Evolutionary conservation across 2,329 filamentous ascomycete genomes (phyloP), one percentile per base, ranked within the genome.

Genomic region (Tympanopsis confertula): DNA sequence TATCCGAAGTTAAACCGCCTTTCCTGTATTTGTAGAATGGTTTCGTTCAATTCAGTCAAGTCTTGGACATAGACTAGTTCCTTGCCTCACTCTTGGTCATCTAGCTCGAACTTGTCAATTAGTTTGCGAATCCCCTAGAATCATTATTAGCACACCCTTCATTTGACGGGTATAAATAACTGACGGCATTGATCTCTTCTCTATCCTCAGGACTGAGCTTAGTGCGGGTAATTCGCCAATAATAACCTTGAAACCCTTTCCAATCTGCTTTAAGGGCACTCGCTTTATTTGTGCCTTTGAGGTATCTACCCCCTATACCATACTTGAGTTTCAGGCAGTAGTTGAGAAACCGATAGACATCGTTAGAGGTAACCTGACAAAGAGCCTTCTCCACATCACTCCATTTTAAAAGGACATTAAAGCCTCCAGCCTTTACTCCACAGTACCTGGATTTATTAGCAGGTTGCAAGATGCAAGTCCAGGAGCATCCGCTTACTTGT

Each of bases 221-320:
- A n/a, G n/a, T 20, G 20, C 39, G 43, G 12, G 38, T 47, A 24
- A 44, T 35, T 33, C 36, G 32, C 5, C 35, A 38, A 20, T 51
- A 51, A 36, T 50, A 48, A 19, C 38, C 20, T 37, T 35, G 38
- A 19, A 51, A 47, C 38, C 45, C 44, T 35, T 50, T 50, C 43
- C 35, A 51, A 39, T 51, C 40, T 13, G 24, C 39, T 24, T 48
- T 13, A 15, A 51, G 38, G 7, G 43, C 10, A 20, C 44, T 46
- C 5, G 40, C 42, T 20, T 45, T 45, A 35, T 24, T 41, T 28
- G 42, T 45, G 35, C 41, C 40, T 38, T 44, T 45, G 14, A 46
- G 30, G 20, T 28, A 30, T 33, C 37, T 36, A 28, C 39, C 33
- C 33, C 45, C 35, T 2, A 35, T 37, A 30, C 37, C 39, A 35